Percentiles rank a stretch among this genome's conserved stretches.
Evolutionary conservation across 768 basidiomycete genomes (phyloP).

Genomic region (Collybia sp.): DNA sequence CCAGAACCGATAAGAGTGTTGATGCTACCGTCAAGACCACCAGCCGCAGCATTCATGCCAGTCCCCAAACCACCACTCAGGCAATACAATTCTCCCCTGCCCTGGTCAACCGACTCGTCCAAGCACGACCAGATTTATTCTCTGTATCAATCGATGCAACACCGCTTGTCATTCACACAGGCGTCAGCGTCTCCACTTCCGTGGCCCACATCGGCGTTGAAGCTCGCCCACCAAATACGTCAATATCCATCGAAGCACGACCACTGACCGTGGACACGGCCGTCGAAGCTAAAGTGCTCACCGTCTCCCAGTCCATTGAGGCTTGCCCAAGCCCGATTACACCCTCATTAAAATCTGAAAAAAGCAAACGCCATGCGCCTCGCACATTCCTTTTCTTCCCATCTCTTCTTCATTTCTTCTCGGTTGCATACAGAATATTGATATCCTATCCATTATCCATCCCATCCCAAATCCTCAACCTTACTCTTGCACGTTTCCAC

Average conservation of each 20-base stretch:
- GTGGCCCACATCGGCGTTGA: constrained; percentile 44
- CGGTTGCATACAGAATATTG: constrained; percentile 43
- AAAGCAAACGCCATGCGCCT: constrained; percentile 10
- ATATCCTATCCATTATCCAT: constrained; percentile 46
- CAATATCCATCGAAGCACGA: constrained; percentile 48
- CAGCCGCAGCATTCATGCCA: constrained; percentile 26
- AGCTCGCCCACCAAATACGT: constrained; percentile 39
- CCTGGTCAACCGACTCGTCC: constrained; percentile 25
- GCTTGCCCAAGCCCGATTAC: constrained; percentile 12
- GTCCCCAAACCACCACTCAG: constrained; percentile 21
- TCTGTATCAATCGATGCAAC: constrained; percentile 24
- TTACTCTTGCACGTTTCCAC: constrained; percentile 17
- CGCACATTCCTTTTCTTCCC: constrained; percentile 28
- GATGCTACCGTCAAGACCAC: constrained; percentile 34
- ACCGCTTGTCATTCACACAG: constrained; percentile 14
- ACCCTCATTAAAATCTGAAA: constrained; percentile 10
- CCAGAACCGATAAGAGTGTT: constrained; percentile 41
- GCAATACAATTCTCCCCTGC: constrained; percentile 32
- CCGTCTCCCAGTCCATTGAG: constrained; percentile 27
- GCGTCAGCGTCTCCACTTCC: constrained; percentile 12
- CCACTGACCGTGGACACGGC: constrained; percentile 39
- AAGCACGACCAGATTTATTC: constrained; percentile 25
- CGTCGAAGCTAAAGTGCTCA: constrained; percentile 37
- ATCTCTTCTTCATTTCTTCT: constrained; percentile 37
- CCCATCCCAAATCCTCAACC: constrained; percentile 34